Percentiles rank a stretch among this genome's conserved stretches.
These are phyloP conservation scores for Drechmeria coniospora DNA, from an alignment of 2,329 filamentous ascomycete genomes.

Conservation along the genomic window DNA sequence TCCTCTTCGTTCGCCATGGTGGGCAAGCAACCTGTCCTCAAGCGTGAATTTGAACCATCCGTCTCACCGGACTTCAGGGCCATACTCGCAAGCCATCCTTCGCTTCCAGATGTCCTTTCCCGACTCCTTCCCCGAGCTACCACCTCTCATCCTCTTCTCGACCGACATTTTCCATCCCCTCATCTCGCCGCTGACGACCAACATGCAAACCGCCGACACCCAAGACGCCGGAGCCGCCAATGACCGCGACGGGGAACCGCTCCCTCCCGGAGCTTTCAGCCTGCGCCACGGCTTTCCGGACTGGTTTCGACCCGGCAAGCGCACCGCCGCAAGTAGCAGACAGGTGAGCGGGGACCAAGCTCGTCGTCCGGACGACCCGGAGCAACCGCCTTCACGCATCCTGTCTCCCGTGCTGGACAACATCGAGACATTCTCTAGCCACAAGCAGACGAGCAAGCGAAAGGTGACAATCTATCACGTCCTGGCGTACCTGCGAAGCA, in stretches of 20 bases:
- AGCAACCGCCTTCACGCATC: constrained; percentile 6
- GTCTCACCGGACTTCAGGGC: constrained; percentile 38
- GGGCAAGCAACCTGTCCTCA: background rate
- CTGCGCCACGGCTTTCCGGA: constrained; percentile 77
- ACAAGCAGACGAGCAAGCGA: constrained; percentile 24
- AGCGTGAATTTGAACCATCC: background rate
- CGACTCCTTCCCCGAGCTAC: constrained; percentile 58
- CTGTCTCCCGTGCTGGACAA: constrained; percentile 17
- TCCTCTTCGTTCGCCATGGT: constrained; percentile 85
- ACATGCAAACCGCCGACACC: constrained; percentile 74
- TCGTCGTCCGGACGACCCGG: constrained; percentile 10
- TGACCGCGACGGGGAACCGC: constrained; percentile 64
- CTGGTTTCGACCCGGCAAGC: constrained; percentile 59
- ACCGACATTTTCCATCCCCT: constrained; percentile 94
- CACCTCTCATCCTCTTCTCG: constrained; percentile 74
- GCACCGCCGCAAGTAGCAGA: constrained; percentile 22
- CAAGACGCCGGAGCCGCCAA: constrained; percentile 64
- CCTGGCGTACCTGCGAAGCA: constrained; percentile 64
- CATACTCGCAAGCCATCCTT: constrained; percentile 74
- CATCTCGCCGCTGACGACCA: constrained; percentile 83
- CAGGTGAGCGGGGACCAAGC: constrained; percentile 25
- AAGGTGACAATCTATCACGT: constrained; percentile 49
- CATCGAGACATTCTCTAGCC: constrained; percentile 16
- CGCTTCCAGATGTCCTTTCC: constrained; percentile 86
- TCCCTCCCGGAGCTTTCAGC: constrained; percentile 82